Base-by-base conservation (phyloP, 371 early-diverging fungal species). In the Actinomucor elegans region DNA sequence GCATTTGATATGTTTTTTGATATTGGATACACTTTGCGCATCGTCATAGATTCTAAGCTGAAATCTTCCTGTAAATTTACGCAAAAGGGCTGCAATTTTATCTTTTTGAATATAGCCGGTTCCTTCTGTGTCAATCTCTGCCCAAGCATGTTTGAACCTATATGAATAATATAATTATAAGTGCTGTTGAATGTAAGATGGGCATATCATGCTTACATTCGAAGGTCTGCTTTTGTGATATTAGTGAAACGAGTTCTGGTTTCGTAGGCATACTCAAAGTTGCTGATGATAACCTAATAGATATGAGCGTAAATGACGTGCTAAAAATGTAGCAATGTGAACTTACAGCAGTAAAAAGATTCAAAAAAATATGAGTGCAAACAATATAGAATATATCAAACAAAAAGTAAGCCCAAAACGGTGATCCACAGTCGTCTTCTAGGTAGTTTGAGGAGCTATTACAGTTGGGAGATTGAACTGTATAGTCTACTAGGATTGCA, bases 191-290 rank as follows among this genome's bases (percentile, higher is more conserved):
- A n/a, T n/a, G n/a, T n/a, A n/a, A n/a, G n/a, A n/a, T 20, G 0
- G 24, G 11, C 37, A 11, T 8, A 24, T 15, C 5, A 11, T 1
- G 34, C 64, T 54, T 67, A 77, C 77, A 69, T 78, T 47, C 81
- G 60, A 17, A 83, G 60, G 45, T 83, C 83, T 33, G 78, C 63
- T 50, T 81, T 72, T 4, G 75, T 79, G 21, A 83, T 64, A 14
- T 70, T 63, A 1, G 83, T 83, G 34, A 79, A 80, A 2, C 80
- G 60, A 1, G 83, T 75, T 51, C 79, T 64, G 0, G 78, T 76
- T 27, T 80, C 81, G 43, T 83, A 83, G 1, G 83, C 67, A 32
- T 81, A 80, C 11, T 81, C 80, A 63, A 83, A 83, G 38, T 83
- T 83, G 45, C 77, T 79, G 55, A 83, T 77, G 24, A 83, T 78